A percentile compares a stretch with the other conserved stretches of the same genome.
Evolutionary conservation across 352 stramenopile genomes (phyloP).

Genomic region (Globisporangium cylindrosporum): DNA sequence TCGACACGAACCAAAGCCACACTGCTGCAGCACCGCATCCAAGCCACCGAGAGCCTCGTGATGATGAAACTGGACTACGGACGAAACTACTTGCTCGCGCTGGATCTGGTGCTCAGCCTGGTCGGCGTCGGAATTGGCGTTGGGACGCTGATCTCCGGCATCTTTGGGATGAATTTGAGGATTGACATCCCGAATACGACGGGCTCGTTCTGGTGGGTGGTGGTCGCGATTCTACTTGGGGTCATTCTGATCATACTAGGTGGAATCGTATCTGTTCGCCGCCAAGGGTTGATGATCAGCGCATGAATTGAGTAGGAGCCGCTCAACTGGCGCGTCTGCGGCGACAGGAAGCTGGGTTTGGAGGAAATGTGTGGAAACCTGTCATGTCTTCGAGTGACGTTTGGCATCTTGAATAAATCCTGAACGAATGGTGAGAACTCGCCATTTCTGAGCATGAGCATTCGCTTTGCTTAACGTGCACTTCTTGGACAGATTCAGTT

Average conservation of each 20-base stretch:
- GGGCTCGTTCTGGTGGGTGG: slow-evolving; percentile 33
- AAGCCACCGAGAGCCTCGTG: slow-evolving; percentile 66
- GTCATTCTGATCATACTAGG: slow-evolving; percentile 31
- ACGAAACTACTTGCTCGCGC: slow-evolving; percentile 45
- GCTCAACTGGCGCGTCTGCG: too few relatives aligned
- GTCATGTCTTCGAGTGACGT: too few relatives aligned
- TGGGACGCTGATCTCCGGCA: slow-evolving; percentile 36
- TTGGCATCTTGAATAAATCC: too few relatives aligned
- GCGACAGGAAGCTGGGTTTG: too few relatives aligned
- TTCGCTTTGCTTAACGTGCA: too few relatives aligned
- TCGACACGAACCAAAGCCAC: slow-evolving; percentile 62
- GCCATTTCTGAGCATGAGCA: too few relatives aligned
- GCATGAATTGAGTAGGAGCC: neutral
- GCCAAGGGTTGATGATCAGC: slow-evolving; percentile 18
- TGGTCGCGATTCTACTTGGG: slow-evolving; percentile 22
- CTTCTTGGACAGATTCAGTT: too few relatives aligned
- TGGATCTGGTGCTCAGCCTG: slow-evolving; percentile 46
- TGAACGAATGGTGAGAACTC: too few relatives aligned
- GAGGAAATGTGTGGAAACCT: too few relatives aligned
- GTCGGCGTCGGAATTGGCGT: slow-evolving; percentile 30
- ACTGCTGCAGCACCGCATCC: slow-evolving; percentile 64
- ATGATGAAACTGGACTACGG: slow-evolving; percentile 48
- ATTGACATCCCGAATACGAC: slow-evolving; percentile 25
- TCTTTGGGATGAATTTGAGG: slow-evolving; percentile 51
- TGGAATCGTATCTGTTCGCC: slow-evolving; percentile 45